These are phyloP conservation scores for Acacia acuminata DNA, from an alignment of 306 rosid species.

Conservation along the genomic window DNA sequence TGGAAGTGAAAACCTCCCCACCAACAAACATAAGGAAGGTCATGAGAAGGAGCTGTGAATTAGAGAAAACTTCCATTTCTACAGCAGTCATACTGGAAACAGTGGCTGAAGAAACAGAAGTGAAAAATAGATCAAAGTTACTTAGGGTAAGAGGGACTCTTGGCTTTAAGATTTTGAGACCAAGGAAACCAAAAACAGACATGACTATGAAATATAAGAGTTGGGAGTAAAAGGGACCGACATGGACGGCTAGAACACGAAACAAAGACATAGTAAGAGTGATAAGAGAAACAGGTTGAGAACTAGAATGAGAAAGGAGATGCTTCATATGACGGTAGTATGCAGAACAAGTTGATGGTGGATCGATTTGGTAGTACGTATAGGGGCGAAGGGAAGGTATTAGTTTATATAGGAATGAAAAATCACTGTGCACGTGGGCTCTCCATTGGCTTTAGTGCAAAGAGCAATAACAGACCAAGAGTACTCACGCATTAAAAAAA, in stretches of 20 bases:
- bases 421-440: neutral
- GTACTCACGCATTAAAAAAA: too few relatives aligned
- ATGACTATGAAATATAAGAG: conserved; percentile 44
- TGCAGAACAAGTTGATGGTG: neutral
- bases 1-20: conserved; percentile 69
- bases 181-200: conserved; percentile 52
- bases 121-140: conserved; percentile 56
- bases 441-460: neutral
- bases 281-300: neutral
- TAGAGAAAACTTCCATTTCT: conserved; percentile 63
- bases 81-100: conserved; percentile 73
- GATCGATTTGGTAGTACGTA: neutral
- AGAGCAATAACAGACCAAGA: neutral
- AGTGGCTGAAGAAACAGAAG: conserved; percentile 72
- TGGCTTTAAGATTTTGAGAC: conserved; percentile 50
- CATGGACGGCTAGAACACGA: neutral
- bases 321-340: neutral
- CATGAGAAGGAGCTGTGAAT: conserved; percentile 50
- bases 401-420: neutral
- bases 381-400: neutral
- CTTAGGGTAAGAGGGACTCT: conserved; percentile 22
- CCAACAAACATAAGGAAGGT: conserved; percentile 64
- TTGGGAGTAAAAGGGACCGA: conserved; percentile 25
- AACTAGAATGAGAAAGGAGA: neutral
- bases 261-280: neutral